Evolutionary conservation across 345 rosid genomes (phyloP), one percentile per base, ranked within the genome.

Genomic region (Acer negundo): DNA sequence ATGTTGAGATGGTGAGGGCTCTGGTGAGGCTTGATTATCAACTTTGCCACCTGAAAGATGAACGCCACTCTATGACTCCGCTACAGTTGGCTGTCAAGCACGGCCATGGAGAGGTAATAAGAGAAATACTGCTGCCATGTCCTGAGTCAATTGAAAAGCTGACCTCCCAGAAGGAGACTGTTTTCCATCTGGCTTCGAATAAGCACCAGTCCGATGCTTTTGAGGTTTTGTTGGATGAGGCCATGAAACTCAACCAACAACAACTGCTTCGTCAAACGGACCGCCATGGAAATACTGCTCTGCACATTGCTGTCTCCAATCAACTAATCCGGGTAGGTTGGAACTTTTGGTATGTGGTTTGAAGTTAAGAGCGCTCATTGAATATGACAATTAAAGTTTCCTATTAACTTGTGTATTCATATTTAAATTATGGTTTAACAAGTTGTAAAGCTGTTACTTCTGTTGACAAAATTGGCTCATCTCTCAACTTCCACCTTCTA

Each of bases 161-260:
- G 38, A 69, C 68, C 2, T 10, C 20, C 35, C n/a, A 15, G 23
- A 53, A 59, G 3, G 70, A 77, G 20, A 69, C 75, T 0, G 69
- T 64, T 20, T 64, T 77, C 31, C 80, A 77, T 46, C 75, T 77
- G 2, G 80, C 80, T 56, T 20, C 64, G 17, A 62, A 47, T 2
- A 4, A 46, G 9, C 5, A 7, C 22, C 46, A 47, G 11, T 17
- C 11, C 10, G 31, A 53, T 62, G 69, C 75, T 42, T 70, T 70
- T 20, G 31, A 28, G 2, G 68, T 77, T n/a, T 47, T 77, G 74
- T 5, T 70, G 17, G 62, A 47, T 17, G 75, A 70, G 80, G 28
- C 51, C 10, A 15, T 7, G 46, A 70, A 20, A 42, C 75, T 4
- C 8, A 13, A 47, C 6, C 28, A n/a, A 28, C 35, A 70, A 9